Percentiles rank a stretch among this genome's conserved stretches.
These are phyloP conservation scores for Scedosporium boydii DNA, from an alignment of 2,329 filamentous ascomycete species.

Conservation along the genomic window DNA sequence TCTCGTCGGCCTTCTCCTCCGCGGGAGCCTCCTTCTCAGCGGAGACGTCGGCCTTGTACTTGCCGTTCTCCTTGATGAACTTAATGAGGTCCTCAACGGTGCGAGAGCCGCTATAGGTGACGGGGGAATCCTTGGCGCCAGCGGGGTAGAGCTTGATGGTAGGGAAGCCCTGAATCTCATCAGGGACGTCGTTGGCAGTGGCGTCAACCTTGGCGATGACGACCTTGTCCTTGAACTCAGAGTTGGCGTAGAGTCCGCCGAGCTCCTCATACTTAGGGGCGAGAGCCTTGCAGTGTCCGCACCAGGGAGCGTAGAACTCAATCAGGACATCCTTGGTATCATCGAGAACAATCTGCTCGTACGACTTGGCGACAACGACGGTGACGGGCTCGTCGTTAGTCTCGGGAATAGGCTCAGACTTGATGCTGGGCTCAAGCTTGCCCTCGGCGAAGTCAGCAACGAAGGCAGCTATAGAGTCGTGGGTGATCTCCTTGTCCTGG, in stretches of 20 bases:
- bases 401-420: constrained; percentile 95
- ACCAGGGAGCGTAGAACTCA: constrained; percentile 99
- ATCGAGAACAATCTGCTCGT: constrained; percentile 83
- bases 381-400: constrained; percentile 82
- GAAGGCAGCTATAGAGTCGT: constrained; percentile 65
- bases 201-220: constrained; percentile 97
- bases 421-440: constrained; percentile 92
- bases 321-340: constrained; percentile 94
- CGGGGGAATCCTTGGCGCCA: constrained; percentile 71
- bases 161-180: constrained; percentile 95
- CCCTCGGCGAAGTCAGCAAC: constrained; percentile 76
- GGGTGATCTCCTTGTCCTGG: constrained; percentile 68
- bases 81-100: constrained; percentile 84
- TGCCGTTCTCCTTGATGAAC: constrained; percentile 94
- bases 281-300: constrained; percentile 97
- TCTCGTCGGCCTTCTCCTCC: constrained; percentile 47
- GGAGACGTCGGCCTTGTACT: constrained; percentile 66
- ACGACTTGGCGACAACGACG: constrained; percentile 86
- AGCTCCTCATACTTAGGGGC: constrained; percentile 96
- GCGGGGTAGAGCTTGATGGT: constrained; percentile 98
- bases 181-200: constrained; percentile 90
- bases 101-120: constrained; percentile 81
- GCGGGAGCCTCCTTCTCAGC: constrained; percentile 43
- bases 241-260: constrained; percentile 63
- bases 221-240: constrained; percentile 74